phyloP scores from a whole-genome alignment of 805 yeast species.

The Hanseniaspora osmophila region DNA sequence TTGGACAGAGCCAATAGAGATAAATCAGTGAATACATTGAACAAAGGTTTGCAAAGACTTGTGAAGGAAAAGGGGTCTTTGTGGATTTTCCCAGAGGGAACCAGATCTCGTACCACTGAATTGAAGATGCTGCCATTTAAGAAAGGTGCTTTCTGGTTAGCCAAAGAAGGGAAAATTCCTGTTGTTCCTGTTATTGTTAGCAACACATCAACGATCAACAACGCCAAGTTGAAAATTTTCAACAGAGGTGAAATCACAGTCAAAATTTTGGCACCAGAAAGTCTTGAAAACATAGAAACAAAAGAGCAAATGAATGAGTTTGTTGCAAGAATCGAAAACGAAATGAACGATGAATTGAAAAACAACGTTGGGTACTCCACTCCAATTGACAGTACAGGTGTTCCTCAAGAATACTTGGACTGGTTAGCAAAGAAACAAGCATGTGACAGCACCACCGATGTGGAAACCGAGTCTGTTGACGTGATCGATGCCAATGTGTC shows the following conservation, averaged over 20 bases:
- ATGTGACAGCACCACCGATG: no score
- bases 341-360: constrained; percentile 35
- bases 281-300: constrained; percentile 47
- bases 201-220: constrained; percentile 66
- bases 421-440: constrained; percentile 3
- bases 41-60: constrained; percentile 49
- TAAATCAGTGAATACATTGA: constrained; percentile 63
- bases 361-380: constrained; percentile 25
- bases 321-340: constrained; percentile 37
- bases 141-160: constrained; percentile 96
- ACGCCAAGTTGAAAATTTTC: constrained; percentile 47
- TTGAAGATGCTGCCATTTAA: constrained; percentile 76
- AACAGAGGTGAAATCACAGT: constrained; percentile 63
- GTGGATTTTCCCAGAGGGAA: constrained; percentile 94
- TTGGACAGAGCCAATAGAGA: constrained; percentile 68
- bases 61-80: constrained; percentile 55
- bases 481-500: no score
- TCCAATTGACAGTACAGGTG: constrained; percentile 19
- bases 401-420: constrained; percentile 15
- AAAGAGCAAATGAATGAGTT: constrained; percentile 58
- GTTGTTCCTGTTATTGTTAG: constrained; percentile 78
- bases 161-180: constrained; percentile 83
- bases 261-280: constrained; percentile 69
- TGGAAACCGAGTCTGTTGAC: no score
- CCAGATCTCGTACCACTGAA: constrained; percentile 63